Percentiles rank a stretch among this genome's conserved stretches.
phyloP scores from a whole-genome alignment of 2,329 filamentous ascomycete genomes.

The Stromatinia cepivora region DNA sequence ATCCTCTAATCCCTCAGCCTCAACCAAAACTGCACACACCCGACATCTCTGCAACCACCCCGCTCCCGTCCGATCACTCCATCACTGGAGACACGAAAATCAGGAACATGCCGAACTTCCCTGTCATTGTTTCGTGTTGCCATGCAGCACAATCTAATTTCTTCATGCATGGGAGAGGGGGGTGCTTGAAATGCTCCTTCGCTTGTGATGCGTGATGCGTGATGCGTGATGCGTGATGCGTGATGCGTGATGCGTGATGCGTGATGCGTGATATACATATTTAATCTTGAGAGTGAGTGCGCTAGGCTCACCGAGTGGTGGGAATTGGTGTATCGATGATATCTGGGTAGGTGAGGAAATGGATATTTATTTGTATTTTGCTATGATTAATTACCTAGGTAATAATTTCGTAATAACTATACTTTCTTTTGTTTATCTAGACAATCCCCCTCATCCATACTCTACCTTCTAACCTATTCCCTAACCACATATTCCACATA shows the following conservation, averaged over 20 bases:
- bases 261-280: too few relatives aligned
- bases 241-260: neutral
- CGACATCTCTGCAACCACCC: constrained; percentile 11
- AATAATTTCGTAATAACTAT: neutral
- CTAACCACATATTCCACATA: neutral
- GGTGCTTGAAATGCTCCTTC: constrained; percentile 8
- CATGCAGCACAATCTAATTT: constrained; percentile 7
- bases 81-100: constrained; percentile 6
- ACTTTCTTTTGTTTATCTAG: neutral
- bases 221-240: neutral
- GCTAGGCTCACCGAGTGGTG: constrained; percentile 11
- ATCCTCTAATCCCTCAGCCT: neutral
- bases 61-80: constrained; percentile 18
- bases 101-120: constrained; percentile 23
- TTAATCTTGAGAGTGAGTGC: neutral
- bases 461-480: too few relatives aligned
- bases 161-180: constrained; percentile 1
- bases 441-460: neutral
- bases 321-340: neutral
- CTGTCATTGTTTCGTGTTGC: constrained; percentile 1
- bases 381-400: neutral
- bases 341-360: neutral
- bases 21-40: constrained; percentile 16
- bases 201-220: neutral
- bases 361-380: neutral